phyloP scores from a whole-genome alignment of 164 flowering plant genomes.

The Taxillus chinensis region DNA sequence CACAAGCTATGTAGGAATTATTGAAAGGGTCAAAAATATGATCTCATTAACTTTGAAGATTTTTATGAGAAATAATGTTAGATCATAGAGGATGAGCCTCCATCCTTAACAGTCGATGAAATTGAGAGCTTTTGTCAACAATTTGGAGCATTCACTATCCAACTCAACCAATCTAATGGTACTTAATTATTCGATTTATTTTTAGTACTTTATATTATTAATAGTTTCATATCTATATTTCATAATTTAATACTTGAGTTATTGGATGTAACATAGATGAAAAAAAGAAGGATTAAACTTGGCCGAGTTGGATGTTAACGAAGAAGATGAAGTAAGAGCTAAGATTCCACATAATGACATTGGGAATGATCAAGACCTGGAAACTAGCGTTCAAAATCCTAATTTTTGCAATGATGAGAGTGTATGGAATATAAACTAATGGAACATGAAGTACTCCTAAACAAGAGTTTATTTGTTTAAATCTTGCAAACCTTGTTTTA shows the following conservation, averaged over 20 bases:
- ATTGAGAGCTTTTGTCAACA: not conserved
- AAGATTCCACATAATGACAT: not conserved
- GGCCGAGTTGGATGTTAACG: not conserved
- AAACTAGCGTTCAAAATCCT: not conserved
- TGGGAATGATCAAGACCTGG: not conserved
- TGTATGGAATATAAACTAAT: not conserved
- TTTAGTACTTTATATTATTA: not conserved
- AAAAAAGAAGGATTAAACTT: not conserved
- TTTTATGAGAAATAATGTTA: not conserved
- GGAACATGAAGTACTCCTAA: too few relatives aligned
- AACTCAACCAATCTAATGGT: not conserved
- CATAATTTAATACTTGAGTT: not conserved
- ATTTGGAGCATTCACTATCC: not conserved
- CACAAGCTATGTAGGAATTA: not conserved
- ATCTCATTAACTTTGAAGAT: not conserved
- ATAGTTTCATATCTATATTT: not conserved
- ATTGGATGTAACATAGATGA: not conserved
- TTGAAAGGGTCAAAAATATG: not conserved
- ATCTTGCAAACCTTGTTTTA: too few relatives aligned
- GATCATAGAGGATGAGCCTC: not conserved
- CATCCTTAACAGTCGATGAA: not conserved
- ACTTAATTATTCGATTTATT: not conserved
- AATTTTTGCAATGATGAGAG: not conserved
- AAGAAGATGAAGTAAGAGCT: not conserved
- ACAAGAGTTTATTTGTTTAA: too few relatives aligned